Percentiles rank a stretch among this genome's conserved stretches.
phyloP scores from a whole-genome alignment of 805 yeast genomes.

The Hanseniaspora vineae region DNA sequence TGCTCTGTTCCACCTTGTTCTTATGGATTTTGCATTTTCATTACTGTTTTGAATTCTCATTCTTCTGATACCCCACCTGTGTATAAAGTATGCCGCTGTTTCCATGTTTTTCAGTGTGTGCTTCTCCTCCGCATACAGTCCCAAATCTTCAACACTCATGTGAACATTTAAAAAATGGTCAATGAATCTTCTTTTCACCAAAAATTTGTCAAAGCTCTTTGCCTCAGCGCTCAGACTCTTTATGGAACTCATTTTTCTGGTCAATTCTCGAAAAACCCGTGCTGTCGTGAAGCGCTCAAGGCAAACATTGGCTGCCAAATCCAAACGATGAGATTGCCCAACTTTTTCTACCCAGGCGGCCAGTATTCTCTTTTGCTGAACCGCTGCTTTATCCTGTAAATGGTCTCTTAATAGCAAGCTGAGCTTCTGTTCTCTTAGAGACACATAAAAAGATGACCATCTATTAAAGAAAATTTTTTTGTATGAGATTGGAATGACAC shows the following conservation, averaged over 20 bases:
- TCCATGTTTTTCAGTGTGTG: background rate
- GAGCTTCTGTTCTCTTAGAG: background rate
- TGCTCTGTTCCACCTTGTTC: slow-evolving; percentile 29
- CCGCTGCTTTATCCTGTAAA: background rate
- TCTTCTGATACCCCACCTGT: slow-evolving; percentile 1
- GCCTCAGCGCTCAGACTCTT: no score
- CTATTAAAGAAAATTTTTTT: background rate
- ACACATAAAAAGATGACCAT: background rate
- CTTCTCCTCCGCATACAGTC: background rate
- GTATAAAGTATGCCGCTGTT: background rate
- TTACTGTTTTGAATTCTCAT: slow-evolving; percentile 24
- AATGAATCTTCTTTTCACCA: no score
- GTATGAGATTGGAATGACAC: background rate
- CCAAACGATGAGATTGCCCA: no score
- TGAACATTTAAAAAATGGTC: no score
- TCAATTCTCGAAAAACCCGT: no score
- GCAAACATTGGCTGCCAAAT: no score
- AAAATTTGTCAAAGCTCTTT: no score
- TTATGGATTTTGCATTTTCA: slow-evolving; percentile 21
- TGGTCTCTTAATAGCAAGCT: background rate
- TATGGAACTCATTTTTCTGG: no score
- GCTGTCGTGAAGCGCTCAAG: no score
- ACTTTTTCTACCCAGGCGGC: background rate
- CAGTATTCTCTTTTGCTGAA: no score
- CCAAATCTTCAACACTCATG: background rate